Evolutionary conservation across 2,329 filamentous ascomycete species (phyloP), one percentile per base, ranked within the genome.

Genomic region (Sporothrix pseudoabietina): DNA sequence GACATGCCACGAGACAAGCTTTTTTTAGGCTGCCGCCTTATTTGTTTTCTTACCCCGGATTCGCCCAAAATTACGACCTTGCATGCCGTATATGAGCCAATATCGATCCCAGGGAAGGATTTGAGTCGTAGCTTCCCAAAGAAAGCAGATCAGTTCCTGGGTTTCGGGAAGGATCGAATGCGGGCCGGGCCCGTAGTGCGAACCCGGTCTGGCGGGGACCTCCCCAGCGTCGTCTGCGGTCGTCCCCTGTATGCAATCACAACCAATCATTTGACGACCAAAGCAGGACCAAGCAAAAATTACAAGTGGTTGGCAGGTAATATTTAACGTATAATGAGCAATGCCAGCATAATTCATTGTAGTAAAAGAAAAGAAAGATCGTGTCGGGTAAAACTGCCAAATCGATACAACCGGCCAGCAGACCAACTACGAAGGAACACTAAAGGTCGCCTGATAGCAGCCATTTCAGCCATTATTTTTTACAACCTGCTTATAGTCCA

Each of bases 181-280:
- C 59, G 59, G 59, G 59, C 59, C 59, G 59, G 59, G 39, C 59
- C 59, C 59, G 59, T 65, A 26, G 59, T 44, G 59, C 59, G 35
- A 65, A 65, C 4, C 22, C 26, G 9, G 9, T 22, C 10, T 30
- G 22, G 44, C 44, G 14, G 44, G 44, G 14, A 49, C 14, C 14
- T 49, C 44, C 14, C 44, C 12, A 49, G 19, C 44, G 14, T 49
- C 14, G 44, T 49, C 44, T 19, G 44, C 44, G 16, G 14, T 3
- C 44, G 16, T 19, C 19, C 14, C 6, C 14, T 12, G 44, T 49
- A 19, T 14, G 44, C 44, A 2, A 19, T 19, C 44, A 49, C 14
- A 49, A 49, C 44, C 44, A 49, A 49, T 49, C 44, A 14, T 49
- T 16, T 49, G 12, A 49, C 44, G 44, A 19, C 44, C 44, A 14